phyloP scores from a whole-genome alignment of 2,329 filamentous ascomycete genomes.

The Lecanicillium sp. region DNA sequence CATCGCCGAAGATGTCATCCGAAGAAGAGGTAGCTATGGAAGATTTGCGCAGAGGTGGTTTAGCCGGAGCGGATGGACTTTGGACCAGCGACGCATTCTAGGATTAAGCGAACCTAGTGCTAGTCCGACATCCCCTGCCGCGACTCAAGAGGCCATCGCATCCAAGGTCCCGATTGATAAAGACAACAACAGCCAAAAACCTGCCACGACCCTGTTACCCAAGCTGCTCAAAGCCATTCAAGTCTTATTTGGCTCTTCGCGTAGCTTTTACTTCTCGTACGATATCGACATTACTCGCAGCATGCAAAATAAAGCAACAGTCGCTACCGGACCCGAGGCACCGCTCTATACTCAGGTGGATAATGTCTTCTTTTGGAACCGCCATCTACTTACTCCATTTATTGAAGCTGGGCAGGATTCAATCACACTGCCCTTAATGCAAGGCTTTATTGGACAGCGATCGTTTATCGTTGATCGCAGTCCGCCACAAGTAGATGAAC shows the following conservation, averaged over 20 bases:
- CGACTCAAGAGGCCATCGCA: slow-evolving; percentile 3
- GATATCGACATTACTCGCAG: slow-evolving; percentile 83
- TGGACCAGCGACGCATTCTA: slow-evolving; percentile 60
- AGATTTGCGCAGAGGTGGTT: slow-evolving; percentile 90
- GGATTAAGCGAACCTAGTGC: slow-evolving; percentile 48
- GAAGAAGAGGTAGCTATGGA: slow-evolving; percentile 74
- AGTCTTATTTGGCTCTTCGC: slow-evolving; percentile 71
- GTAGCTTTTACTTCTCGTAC: slow-evolving; percentile 92
- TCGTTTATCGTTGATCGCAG: slow-evolving; percentile 65
- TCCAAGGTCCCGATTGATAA: slow-evolving; percentile 32
- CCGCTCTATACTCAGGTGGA: slow-evolving; percentile 69
- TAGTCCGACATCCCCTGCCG: slow-evolving; percentile 9
- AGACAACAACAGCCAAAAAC: slow-evolving; percentile 17
- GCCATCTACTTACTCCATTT: slow-evolving; percentile 64
- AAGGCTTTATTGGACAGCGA: slow-evolving; percentile 87
- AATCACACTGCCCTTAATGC: slow-evolving; percentile 74
- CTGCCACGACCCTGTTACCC: slow-evolving; percentile 53
- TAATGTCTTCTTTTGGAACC: slow-evolving; percentile 85
- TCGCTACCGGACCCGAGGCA: slow-evolving; percentile 13
- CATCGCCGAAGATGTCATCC: slow-evolving; percentile 83
- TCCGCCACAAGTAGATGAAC: slow-evolving; percentile 45
- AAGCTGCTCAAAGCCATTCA: slow-evolving; percentile 79
- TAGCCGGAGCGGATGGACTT: slow-evolving; percentile 71
- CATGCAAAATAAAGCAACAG: slow-evolving; percentile 26
- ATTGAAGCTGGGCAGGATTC: slow-evolving; percentile 62